Evolutionary conservation across 2,329 filamentous ascomycete species (phyloP).

Genomic region (Pseudonectria buxi): DNA sequence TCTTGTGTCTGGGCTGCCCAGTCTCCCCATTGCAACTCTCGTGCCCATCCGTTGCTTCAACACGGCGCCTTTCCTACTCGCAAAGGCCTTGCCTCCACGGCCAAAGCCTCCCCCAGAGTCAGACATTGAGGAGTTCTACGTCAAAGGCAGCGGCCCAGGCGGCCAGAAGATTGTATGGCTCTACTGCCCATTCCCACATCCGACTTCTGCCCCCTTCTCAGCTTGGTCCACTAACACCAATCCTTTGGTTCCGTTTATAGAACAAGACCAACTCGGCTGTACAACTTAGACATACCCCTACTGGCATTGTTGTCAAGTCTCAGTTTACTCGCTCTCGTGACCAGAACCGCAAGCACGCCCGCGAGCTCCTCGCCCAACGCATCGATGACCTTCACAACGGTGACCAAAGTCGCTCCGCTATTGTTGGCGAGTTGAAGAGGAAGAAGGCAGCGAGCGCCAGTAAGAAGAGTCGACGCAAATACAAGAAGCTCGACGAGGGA

Average conservation of each 20-base stretch:
- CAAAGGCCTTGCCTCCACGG: slow-evolving; percentile 65
- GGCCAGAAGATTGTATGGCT: slow-evolving; percentile 81
- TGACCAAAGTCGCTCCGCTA: slow-evolving; percentile 55
- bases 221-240: slow-evolving; percentile 3
- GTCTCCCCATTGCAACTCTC: slow-evolving; percentile 1
- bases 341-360: slow-evolving; percentile 82
- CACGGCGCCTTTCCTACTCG: slow-evolving; percentile 20
- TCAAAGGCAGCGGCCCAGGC: slow-evolving; percentile 87
- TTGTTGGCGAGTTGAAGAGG: slow-evolving; percentile 56
- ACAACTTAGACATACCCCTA: slow-evolving; percentile 83
- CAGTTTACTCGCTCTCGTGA: slow-evolving; percentile 82
- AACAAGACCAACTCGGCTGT: slow-evolving; percentile 97
- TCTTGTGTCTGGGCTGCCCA: background rate
- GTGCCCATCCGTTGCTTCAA: slow-evolving; percentile 23
- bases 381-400: slow-evolving; percentile 70
- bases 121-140: slow-evolving; percentile 77
- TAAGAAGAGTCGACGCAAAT: slow-evolving; percentile 82
- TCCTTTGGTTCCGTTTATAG: slow-evolving; percentile 30
- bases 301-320: slow-evolving; percentile 87
- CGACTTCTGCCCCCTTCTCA: background rate
- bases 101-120: slow-evolving; percentile 64
- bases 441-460: slow-evolving; percentile 67
- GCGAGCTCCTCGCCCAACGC: slow-evolving; percentile 66
- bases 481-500: slow-evolving; percentile 52
- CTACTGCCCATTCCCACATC: background rate